phyloP scores from a whole-genome alignment of 1,284 basidiomycete species.

The Puccinia coronata region DNA sequence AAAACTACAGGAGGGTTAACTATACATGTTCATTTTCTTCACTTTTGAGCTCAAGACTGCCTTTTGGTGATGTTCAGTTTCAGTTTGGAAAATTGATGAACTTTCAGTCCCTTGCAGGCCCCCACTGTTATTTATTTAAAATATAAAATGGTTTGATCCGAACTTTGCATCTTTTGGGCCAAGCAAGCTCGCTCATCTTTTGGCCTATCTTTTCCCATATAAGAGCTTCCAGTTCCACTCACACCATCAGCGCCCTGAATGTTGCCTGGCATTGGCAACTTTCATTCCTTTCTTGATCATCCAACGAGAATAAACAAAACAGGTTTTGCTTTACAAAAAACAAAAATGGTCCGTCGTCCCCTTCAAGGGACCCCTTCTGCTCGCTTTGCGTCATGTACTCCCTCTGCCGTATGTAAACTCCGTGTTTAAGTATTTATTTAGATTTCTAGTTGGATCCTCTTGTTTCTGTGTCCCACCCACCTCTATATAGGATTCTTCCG shows the following conservation, averaged over 20 bases:
- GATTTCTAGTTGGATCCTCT: not conserved
- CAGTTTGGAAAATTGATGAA: no score
- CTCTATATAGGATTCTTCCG: no score
- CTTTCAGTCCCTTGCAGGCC: no score
- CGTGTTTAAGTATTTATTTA: not conserved
- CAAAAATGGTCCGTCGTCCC: not conserved
- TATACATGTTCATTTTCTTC: no score
- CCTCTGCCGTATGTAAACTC: not conserved
- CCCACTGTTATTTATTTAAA: no score
- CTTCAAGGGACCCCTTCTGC: no score
- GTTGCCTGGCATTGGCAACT: not conserved
- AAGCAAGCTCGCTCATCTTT: not conserved
- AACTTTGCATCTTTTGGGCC: not conserved
- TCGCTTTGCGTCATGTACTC: not conserved
- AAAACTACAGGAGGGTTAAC: no score
- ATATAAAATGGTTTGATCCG: not conserved
- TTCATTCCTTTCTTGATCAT: slow-evolving; percentile 8
- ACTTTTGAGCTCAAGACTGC: no score
- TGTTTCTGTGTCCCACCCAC: not conserved
- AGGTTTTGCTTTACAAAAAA: not conserved
- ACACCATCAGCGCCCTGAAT: not conserved
- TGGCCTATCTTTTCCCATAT: not conserved
- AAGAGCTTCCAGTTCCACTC: no score
- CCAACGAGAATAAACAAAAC: not conserved
- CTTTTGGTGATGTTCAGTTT: no score